Conservation (phyloP, 768 basidiomycete species). For the Phlebiopsis gigantea region DNA sequence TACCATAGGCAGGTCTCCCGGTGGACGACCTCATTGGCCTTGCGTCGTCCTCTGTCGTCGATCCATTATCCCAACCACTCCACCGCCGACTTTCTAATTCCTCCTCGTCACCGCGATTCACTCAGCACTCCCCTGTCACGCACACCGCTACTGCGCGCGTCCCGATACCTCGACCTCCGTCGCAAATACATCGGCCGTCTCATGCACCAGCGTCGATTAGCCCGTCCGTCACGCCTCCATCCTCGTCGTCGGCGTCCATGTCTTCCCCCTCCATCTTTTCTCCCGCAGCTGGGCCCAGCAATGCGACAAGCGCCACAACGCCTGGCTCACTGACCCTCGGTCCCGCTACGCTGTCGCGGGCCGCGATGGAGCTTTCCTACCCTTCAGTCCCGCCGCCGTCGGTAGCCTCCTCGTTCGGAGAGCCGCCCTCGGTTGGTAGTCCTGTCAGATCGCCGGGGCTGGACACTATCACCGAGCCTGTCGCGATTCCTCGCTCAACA, state of each 20-base stretch:
- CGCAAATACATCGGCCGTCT: slow-evolving; percentile 54
- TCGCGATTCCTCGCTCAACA: slow-evolving; percentile 42
- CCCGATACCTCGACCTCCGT: slow-evolving; percentile 70
- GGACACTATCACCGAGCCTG: slow-evolving; percentile 2
- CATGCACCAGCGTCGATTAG: slow-evolving; percentile 34
- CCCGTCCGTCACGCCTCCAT: slow-evolving; percentile 51
- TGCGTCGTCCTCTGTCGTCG: slow-evolving; percentile 36
- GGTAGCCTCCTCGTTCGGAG: too few species aligned
- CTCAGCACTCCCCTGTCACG: slow-evolving; percentile 20
- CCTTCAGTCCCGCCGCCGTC: slow-evolving; percentile 76
- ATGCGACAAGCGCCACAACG: slow-evolving; percentile 61
- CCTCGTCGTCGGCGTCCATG: slow-evolving; percentile 60
- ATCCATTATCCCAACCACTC: slow-evolving; percentile 68
- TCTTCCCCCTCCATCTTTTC: slow-evolving; percentile 64
- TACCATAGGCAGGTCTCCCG: slow-evolving; percentile 57
- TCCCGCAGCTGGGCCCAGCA: slow-evolving; percentile 36
- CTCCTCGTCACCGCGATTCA: too few species aligned
- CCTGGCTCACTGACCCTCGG: slow-evolving; percentile 45
- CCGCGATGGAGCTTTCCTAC: slow-evolving; percentile 50
- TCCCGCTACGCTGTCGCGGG: slow-evolving; percentile 15
- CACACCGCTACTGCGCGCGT: slow-evolving; percentile 38
- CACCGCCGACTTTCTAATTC: slow-evolving; percentile 57
- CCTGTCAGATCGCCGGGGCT: background rate
- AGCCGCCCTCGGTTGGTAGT: slow-evolving; percentile 33
- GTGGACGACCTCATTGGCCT: slow-evolving; percentile 79